These are phyloP conservation scores for Agrostemma githago DNA, from an alignment of 148 eudicot species.

Conservation along the genomic window DNA sequence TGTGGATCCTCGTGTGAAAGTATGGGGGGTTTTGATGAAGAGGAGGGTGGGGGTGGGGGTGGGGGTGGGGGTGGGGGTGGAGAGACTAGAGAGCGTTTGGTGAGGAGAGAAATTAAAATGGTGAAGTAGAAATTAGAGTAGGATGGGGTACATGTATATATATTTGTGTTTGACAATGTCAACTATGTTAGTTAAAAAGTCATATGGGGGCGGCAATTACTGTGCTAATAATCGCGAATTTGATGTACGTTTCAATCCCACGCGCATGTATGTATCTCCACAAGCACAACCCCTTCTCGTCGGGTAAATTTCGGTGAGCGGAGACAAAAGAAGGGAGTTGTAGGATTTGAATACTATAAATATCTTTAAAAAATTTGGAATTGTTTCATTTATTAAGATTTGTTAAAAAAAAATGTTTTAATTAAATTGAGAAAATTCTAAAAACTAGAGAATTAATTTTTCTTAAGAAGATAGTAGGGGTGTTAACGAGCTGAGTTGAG, in stretches of 20 bases:
- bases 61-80: neutral
- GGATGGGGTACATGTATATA: neutral
- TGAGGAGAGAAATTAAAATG: neutral
- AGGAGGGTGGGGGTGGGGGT: neutral
- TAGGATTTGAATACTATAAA: too few species aligned
- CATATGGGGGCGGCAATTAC: neutral
- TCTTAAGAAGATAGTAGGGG: too few species aligned
- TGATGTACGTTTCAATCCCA: neutral
- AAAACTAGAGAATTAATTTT: too few species aligned
- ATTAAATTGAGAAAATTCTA: too few species aligned
- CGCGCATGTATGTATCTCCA: neutral
- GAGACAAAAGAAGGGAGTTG: too few species aligned
- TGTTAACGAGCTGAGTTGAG: too few species aligned
- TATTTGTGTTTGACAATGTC: constrained; percentile 24
- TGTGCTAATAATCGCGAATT: neutral
- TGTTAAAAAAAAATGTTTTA: too few species aligned
- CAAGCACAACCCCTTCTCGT: too few species aligned
- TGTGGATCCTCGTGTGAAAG: neutral
- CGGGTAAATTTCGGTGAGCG: too few species aligned
- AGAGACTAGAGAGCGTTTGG: neutral
- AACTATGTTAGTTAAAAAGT: constrained; percentile 1
- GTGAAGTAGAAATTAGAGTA: neutral
- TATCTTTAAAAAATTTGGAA: too few species aligned
- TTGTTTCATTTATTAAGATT: too few species aligned
- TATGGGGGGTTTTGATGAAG: neutral